Evolutionary conservation across 129 eudicot genomes (phyloP).

Genomic region (Flaveria ramosissima): DNA sequence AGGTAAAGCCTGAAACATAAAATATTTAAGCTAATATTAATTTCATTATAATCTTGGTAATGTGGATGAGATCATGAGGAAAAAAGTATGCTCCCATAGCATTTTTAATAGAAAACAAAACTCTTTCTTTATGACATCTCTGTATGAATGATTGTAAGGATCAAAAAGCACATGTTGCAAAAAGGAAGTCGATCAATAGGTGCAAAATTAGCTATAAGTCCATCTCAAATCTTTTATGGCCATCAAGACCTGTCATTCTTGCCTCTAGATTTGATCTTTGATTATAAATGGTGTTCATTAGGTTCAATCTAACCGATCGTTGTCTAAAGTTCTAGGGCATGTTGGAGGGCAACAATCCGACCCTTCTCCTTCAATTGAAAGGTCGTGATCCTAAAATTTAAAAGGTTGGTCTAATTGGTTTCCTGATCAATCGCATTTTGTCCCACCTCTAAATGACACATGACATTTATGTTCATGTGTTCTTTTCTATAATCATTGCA

Average conservation of each 20-base stretch:
- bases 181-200: constrained; percentile 2
- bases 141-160: background rate
- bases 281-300: background rate
- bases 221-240: constrained; percentile 7
- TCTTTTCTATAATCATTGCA: background rate
- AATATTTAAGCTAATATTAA: no score
- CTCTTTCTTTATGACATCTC: background rate
- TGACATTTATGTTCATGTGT: background rate
- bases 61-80: background rate
- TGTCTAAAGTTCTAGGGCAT: constrained; percentile 12
- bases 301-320: background rate
- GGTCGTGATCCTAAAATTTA: constrained; percentile 2
- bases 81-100: background rate
- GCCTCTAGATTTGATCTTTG: background rate
- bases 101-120: background rate
- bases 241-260: background rate
- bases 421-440: constrained; percentile 11
- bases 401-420: background rate
- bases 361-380: constrained; percentile 18
- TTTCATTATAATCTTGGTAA: background rate
- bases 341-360: background rate
- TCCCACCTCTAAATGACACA: constrained; percentile 14
- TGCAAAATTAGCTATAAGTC: background rate
- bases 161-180: constrained; percentile 1
- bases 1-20: background rate